These are phyloP conservation scores for Penicillium capsulatum DNA, from an alignment of 2,329 filamentous ascomycete genomes.

Conservation along the genomic window DNA sequence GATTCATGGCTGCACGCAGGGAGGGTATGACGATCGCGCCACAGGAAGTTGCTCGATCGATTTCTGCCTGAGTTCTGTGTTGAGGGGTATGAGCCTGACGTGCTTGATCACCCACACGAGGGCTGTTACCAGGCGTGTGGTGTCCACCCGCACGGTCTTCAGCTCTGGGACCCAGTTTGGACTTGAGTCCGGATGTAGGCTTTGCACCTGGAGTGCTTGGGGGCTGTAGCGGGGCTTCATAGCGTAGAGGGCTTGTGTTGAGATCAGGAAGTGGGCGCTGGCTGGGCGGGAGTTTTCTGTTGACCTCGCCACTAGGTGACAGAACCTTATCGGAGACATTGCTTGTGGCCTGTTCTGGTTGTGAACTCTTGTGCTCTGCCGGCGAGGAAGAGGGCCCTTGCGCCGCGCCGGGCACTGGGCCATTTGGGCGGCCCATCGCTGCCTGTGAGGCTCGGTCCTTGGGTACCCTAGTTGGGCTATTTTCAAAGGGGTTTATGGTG, in stretches of 20 bases:
- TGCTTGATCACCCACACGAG: conserved; percentile 32
- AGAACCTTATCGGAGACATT: background rate
- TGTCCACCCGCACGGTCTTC: conserved; percentile 10
- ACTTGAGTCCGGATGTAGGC: conserved; percentile 18
- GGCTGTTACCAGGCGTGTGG: conserved; percentile 16
- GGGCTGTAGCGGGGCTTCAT: too few species aligned
- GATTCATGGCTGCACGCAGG: conserved; percentile 81
- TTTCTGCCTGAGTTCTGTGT: conserved; percentile 12
- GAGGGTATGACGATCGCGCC: conserved; percentile 77
- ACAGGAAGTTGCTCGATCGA: conserved; percentile 16
- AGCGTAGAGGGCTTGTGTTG: conserved; percentile 3
- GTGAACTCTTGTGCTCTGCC: background rate
- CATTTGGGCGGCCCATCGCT: conserved; percentile 6
- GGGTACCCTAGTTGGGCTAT: conserved; percentile 21
- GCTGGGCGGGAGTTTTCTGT: conserved; percentile 6
- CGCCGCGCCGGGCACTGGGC: background rate
- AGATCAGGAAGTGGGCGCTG: conserved; percentile 11
- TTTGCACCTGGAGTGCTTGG: conserved; percentile 8
- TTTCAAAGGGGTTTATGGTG: conserved; percentile 31
- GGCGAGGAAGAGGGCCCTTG: conserved; percentile 1
- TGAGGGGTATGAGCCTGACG: conserved; percentile 21
- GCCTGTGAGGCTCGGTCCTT: conserved; percentile 13
- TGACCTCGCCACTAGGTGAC: conserved; percentile 2
- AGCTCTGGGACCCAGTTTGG: conserved; percentile 18
- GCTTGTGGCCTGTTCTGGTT: conserved; percentile 1